Evolutionary conservation across 1,284 basidiomycete genomes (phyloP).

Genomic region (Irpex sp.): DNA sequence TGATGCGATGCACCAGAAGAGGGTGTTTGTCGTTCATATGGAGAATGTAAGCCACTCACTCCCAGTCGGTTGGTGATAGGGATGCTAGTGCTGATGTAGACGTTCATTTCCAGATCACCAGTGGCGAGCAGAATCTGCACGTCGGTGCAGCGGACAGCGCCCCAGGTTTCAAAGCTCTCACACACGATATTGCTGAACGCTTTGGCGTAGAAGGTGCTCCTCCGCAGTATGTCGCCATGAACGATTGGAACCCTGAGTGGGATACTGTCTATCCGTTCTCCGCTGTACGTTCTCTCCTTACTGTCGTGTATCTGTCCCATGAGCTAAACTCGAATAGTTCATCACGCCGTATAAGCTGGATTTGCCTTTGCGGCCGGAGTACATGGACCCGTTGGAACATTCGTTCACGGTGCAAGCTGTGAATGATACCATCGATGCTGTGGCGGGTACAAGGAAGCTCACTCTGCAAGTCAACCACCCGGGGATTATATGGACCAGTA

Average conservation of each 20-base stretch:
- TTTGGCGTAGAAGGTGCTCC: conserved; percentile 49
- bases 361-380: conserved; percentile 47
- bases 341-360: conserved; percentile 75
- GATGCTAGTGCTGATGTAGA: neutral
- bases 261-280: conserved; percentile 88
- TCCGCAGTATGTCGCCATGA: conserved; percentile 51
- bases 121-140: conserved; percentile 73
- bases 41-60: conserved; percentile 75
- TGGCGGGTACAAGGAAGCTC: conserved; percentile 66
- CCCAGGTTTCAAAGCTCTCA: conserved; percentile 66
- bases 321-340: conserved; percentile 44
- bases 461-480: conserved; percentile 78
- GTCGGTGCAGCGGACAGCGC: conserved; percentile 84
- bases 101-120: no score
- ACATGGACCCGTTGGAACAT: conserved; percentile 49
- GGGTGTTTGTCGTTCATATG: conserved; percentile 81
- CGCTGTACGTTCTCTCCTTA: conserved; percentile 40
- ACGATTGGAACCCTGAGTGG: conserved; percentile 78
- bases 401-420: conserved; percentile 58
- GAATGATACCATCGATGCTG: conserved; percentile 56
- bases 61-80: neutral
- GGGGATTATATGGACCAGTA: conserved; percentile 85
- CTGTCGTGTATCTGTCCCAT: neutral
- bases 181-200: conserved; percentile 54
- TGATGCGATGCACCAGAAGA: conserved; percentile 84